phyloP scores from a whole-genome alignment of 805 yeast genomes.

The Grigorovia jiainica region DNA sequence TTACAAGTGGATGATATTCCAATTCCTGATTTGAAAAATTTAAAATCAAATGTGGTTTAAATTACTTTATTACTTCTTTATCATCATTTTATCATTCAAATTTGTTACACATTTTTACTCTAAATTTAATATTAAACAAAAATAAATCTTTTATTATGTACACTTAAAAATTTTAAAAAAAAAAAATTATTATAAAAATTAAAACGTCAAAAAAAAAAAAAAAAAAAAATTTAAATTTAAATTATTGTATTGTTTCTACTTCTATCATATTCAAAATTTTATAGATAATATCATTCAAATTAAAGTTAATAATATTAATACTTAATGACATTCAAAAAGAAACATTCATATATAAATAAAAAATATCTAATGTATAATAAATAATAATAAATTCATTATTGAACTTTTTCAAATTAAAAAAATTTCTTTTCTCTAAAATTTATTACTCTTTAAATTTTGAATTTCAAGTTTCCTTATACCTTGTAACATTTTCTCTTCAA shows the following conservation, averaged over 20 bases:
- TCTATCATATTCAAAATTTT: constrained; percentile 4
- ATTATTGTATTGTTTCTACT: neutral
- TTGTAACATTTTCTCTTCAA: constrained; percentile 45
- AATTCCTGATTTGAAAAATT: constrained; percentile 33
- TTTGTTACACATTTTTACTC: no score
- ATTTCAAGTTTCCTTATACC: constrained; percentile 44
- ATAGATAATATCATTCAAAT: constrained; percentile 4
- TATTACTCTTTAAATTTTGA: constrained; percentile 37
- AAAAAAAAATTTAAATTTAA: constrained; percentile 1
- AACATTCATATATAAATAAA: neutral
- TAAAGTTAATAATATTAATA: neutral
- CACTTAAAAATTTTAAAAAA: no score
- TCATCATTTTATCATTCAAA: neutral
- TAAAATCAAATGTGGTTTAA: constrained; percentile 20
- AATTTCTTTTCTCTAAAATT: no score
- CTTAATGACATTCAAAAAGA: neutral
- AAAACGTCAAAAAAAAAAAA: no score
- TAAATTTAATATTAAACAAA: neutral
- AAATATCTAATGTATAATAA: no score
- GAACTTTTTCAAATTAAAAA: no score
- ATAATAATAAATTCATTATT: neutral
- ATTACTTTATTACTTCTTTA: neutral
- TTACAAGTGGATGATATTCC: constrained; percentile 33
- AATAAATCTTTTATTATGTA: no score
- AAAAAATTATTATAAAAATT: no score